Conservation (phyloP, 2,329 filamentous ascomycete genomes). For the Alternaria rosae region DNA sequence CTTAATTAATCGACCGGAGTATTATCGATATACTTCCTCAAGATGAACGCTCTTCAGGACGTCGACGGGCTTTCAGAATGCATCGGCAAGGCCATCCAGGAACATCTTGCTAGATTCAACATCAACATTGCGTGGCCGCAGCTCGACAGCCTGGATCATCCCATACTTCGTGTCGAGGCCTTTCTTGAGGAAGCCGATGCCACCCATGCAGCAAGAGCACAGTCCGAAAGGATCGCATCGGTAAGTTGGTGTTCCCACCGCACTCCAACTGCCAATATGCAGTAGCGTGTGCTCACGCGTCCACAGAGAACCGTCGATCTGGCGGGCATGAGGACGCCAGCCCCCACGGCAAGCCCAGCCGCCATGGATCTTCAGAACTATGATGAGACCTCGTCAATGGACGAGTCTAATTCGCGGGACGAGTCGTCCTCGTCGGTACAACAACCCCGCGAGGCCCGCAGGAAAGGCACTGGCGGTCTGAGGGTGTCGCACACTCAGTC, state of each 20-base stretch:
- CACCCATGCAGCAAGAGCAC: constrained; percentile 12
- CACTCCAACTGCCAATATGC: background rate
- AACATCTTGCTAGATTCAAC: constrained; percentile 36
- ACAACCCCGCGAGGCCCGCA: constrained; percentile 15
- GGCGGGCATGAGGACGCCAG: constrained; percentile 33
- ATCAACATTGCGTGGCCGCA: constrained; percentile 36
- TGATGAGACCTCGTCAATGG: constrained; percentile 10
- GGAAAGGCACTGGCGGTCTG: constrained; percentile 40
- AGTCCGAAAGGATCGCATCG: constrained; percentile 38
- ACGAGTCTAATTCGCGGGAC: constrained; percentile 11
- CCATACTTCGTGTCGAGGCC: constrained; percentile 41
- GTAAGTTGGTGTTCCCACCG: constrained; percentile 20
- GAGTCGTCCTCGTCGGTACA: constrained; percentile 3
- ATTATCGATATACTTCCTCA: background rate
- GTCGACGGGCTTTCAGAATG: constrained; percentile 42
- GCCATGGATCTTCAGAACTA: constrained; percentile 9
- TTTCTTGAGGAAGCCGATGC: constrained; percentile 40
- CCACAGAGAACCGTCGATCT: constrained; percentile 36
- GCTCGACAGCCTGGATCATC: constrained; percentile 29
- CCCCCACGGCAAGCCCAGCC: constrained; percentile 31
- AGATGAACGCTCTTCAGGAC: constrained; percentile 27
- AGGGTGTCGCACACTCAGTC: constrained; percentile 35
- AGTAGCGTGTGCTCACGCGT: constrained; percentile 13
- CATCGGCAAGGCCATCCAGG: constrained; percentile 39
- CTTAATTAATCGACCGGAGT: background rate